Base-by-base conservation (phyloP, 139 green algal genomes). In the Ettlia oleoabundans region DNA sequence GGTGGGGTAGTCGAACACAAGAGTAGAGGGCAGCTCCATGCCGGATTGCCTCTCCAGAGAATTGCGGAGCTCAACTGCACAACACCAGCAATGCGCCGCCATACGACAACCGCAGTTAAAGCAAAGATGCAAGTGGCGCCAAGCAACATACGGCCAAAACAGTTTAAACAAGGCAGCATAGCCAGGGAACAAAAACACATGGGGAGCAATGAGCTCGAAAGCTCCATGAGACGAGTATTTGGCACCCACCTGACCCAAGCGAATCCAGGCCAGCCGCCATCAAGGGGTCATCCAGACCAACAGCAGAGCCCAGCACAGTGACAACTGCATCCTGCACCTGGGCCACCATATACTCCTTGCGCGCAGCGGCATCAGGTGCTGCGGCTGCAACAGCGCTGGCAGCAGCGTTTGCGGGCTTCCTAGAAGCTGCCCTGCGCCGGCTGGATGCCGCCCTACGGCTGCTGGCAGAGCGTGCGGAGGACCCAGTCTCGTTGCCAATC, bases 211-310 rank as follows among this genome's bases (percentile, higher is more conserved):
- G n/a, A n/a, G n/a, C n/a, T n/a, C n/a, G n/a, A n/a, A n/a, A n/a
- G n/a, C n/a, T n/a, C n/a, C n/a, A n/a, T n/a, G n/a, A n/a, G n/a
- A n/a, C n/a, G n/a, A n/a, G n/a, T n/a, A n/a, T n/a, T n/a, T n/a
- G n/a, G n/a, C n/a, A n/a, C n/a, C n/a, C n/a, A n/a, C n/a, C n/a
- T n/a, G 79, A 77, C 52, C 90, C 88, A 19, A 94, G 55, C 2
- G 90, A 94, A 71, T 94, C 91, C 24, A 94, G 83, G 9, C 90
- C 90, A 1, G 91, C 90, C 19, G 88, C 84, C 88, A 94, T 94
- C 42, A 93, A 76, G n/a, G 90, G 86, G 51, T 88, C 84, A 0
- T 88, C 84, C n/a, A 63, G 33, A 32, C 78, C 78, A 37, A 84
- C 55, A 40, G 26, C 52, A 53, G 43, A 53, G 69, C 80, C 84